Evolutionary conservation across 441 rosid species (phyloP).

Genomic region (Pelargonium myrrhifolium): DNA sequence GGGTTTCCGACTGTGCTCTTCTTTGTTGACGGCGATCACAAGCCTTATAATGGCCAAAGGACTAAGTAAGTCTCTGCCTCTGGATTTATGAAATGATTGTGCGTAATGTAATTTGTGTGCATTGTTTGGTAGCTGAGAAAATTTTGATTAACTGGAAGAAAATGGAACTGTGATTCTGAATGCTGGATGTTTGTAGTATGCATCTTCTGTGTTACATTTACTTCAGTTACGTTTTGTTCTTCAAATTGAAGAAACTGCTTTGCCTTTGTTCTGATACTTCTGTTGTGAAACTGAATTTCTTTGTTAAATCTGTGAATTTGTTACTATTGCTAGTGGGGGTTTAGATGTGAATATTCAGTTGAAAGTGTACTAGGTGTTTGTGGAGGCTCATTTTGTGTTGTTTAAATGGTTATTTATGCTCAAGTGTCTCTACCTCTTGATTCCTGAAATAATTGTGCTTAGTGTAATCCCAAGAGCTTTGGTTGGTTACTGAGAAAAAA

Average conservation of each 20-base stretch:
- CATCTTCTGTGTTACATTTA: not conserved
- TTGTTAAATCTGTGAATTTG: not conserved
- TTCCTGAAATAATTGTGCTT: not conserved
- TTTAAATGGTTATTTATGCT: not conserved
- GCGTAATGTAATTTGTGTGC: no score
- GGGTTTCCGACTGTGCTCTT: slow-evolving; percentile 79
- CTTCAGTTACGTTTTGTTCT: not conserved
- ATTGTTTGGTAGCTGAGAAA: no score
- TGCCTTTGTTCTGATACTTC: not conserved
- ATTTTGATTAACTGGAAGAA: not conserved
- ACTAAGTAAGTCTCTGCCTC: slow-evolving; percentile 51
- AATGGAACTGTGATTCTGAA: not conserved
- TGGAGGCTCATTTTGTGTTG: no score
- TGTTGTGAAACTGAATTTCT: not conserved
- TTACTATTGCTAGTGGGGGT: not conserved
- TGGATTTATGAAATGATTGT: no score
- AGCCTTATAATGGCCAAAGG: slow-evolving; percentile 68
- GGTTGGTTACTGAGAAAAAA: not conserved
- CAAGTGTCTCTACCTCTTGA: no score
- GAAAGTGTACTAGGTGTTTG: not conserved
- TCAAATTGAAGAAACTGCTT: not conserved
- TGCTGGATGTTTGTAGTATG: not conserved
- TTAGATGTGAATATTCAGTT: not conserved
- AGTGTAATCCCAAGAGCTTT: not conserved
- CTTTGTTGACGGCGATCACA: slow-evolving; percentile 81